Evolutionary conservation across 345 rosid species (phyloP), one percentile per base, ranked within the genome.

Genomic region (Cochlearia excelsa): DNA sequence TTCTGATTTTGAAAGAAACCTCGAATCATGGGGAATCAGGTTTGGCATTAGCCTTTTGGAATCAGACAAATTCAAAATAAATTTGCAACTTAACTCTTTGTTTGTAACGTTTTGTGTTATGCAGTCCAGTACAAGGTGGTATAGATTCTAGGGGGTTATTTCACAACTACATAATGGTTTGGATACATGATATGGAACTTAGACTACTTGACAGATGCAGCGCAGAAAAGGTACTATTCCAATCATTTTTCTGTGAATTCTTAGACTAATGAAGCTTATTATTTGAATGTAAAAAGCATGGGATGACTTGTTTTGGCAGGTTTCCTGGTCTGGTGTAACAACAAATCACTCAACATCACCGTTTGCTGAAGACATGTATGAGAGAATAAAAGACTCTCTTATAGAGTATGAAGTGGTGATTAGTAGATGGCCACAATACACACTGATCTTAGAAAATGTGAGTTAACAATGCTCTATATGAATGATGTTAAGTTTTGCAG

Each of bases 131-230:
- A 66, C 84, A 84, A 50, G 88, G 77, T 58, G 99, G 99, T 61
- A 81, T 93, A 51, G 90, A 85, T 61, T 87, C 97, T 4, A 82
- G 78, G 69, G 78, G 75, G 26, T 78, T 89, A 74, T 89, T 93
- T 61, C 85, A 93, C 9, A 54, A 78, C 71, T 89, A 89, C 76
- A 89, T 93, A 63, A 69, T 82, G 81, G 77, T 89, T 61, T 93
- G 97, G 97, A 80, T 93, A 54, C 87, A 93, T 77, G 99, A 93
- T 66, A 85, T 87, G 90, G 86, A 92, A 66, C 91, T 83, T 41
- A 81, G 81, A 63, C 80, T 93, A 73, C 97, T 87, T 60, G 99
- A 87, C 33, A 82, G 83, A 7, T 93, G 99, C 79, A 87, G 79
- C 72, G 77, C 87, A 23, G 97, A 93, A 75, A 93, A 84, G 95